These are phyloP conservation scores for Agarophyton chilense DNA, from an alignment of 23 red algal genomes.

Conservation along the genomic window DNA sequence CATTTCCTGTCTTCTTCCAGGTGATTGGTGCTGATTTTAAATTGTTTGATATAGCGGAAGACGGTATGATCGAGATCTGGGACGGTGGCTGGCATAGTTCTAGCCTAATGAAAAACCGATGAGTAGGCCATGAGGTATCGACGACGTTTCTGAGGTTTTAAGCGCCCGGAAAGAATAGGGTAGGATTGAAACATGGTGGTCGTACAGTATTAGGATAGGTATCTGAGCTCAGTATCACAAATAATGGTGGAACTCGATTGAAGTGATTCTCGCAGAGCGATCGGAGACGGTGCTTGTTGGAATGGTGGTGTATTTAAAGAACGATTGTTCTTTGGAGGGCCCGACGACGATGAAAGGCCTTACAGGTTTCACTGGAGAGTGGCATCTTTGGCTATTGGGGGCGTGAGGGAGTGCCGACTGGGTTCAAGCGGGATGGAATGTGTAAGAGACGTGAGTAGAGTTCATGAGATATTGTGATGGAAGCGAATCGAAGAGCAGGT, in stretches of 20 bases:
- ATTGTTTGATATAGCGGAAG: not conserved
- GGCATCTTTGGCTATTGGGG: not conserved
- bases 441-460: too few species aligned
- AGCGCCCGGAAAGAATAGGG: not conserved
- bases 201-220: not conserved
- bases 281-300: not conserved
- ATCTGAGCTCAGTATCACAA: not conserved
- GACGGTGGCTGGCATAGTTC: not conserved
- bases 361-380: not conserved
- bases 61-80: not conserved
- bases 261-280: not conserved
- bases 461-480: too few species aligned
- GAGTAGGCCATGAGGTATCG: not conserved
- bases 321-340: not conserved
- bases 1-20: not conserved
- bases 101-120: not conserved
- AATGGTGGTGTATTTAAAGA: not conserved
- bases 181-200: not conserved
- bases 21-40: not conserved
- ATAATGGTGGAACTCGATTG: not conserved
- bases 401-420: not conserved
- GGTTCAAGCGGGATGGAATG: not conserved
- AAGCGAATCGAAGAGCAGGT: not conserved
- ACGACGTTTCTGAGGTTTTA: not conserved
- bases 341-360: not conserved